Evolutionary conservation across 768 basidiomycete genomes (phyloP).

Genomic region (Hydnomerulius pinastri): DNA sequence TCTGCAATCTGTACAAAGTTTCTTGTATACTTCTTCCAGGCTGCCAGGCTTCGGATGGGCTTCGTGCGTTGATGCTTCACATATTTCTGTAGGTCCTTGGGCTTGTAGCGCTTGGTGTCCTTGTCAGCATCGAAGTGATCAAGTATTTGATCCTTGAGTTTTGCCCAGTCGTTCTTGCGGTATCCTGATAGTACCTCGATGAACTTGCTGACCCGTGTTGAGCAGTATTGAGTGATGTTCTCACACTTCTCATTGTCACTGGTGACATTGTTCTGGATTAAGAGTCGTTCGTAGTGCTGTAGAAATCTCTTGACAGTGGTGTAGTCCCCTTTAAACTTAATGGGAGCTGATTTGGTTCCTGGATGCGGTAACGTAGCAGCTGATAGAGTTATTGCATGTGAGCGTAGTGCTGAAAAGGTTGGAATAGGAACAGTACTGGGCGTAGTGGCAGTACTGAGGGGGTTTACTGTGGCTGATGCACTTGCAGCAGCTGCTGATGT

Average conservation of each 20-base stretch:
- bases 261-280: background rate
- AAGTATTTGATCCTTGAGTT: constrained; percentile 3
- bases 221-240: constrained; percentile 12
- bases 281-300: no score
- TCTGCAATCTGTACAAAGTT: constrained; percentile 15
- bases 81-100: constrained; percentile 1
- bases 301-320: no score
- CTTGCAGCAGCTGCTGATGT: no score
- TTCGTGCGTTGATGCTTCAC: background rate
- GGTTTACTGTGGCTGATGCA: no score
- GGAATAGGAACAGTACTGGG: no score
- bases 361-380: no score
- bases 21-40: constrained; percentile 9
- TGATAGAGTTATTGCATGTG: no score
- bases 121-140: constrained; percentile 11
- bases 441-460: no score
- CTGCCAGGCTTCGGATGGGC: constrained; percentile 1
- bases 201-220: background rate
- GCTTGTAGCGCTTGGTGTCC: constrained; percentile 1
- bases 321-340: no score
- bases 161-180: background rate
- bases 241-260: constrained; percentile 7
- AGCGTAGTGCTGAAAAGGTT: no score
- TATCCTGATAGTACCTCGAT: constrained; percentile 3
- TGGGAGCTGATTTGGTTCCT: no score